Evolutionary conservation across 2,329 filamentous ascomycete species (phyloP).

Genomic region (Corinectria fuckeliana): DNA sequence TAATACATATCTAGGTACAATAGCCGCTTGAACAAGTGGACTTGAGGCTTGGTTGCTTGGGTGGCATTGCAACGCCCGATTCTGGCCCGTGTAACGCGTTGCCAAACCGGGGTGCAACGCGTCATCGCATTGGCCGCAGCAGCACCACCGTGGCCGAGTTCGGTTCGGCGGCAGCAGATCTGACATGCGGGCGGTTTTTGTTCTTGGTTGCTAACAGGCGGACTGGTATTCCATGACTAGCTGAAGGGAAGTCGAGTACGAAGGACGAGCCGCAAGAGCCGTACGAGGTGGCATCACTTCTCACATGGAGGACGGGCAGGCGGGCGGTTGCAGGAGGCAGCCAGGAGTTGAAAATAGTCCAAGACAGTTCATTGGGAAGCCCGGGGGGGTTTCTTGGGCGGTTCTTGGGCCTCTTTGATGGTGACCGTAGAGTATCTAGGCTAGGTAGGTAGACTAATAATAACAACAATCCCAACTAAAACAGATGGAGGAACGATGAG

Average conservation of each 20-base stretch:
- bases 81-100: background rate
- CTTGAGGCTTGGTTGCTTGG: background rate
- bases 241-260: background rate
- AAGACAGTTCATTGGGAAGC: too few species aligned
- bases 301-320: too few species aligned
- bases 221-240: background rate
- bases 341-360: background rate
- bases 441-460: too few species aligned
- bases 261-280: background rate
- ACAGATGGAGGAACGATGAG: too few species aligned
- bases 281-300: background rate
- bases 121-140: conserved; percentile 36
- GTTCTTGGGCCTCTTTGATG: background rate
- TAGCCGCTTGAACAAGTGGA: conserved; percentile 9
- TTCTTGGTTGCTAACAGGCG: too few species aligned
- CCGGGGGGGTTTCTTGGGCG: too few species aligned
- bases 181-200: background rate
- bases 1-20: background rate
- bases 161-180: conserved; percentile 29
- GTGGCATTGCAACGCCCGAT: background rate
- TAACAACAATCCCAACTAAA: too few species aligned
- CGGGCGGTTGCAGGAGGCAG: background rate
- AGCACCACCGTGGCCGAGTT: conserved; percentile 22
- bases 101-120: conserved; percentile 22
- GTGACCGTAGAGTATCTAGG: too few species aligned